Evolutionary conservation across 257 asterid species (phyloP).

Genomic region (Jacaranda mimosifolia): DNA sequence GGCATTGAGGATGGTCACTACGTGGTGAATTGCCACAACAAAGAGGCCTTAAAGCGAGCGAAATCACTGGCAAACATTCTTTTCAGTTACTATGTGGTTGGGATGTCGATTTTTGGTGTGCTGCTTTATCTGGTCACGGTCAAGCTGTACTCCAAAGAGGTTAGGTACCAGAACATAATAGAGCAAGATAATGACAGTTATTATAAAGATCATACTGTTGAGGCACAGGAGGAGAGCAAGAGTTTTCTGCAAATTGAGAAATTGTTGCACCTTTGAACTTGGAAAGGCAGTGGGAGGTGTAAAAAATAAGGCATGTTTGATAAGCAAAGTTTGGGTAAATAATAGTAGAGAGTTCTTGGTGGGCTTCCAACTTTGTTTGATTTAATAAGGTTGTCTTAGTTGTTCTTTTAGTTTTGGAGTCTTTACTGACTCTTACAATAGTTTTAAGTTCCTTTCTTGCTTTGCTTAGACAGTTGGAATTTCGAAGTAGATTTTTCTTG

Average conservation of each 20-base stretch:
- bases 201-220: background rate
- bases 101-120: conserved; percentile 41
- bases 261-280: conserved; percentile 14
- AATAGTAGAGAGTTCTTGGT: no score
- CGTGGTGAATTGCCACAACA: background rate
- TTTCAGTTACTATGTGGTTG: conserved; percentile 57
- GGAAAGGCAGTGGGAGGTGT: conserved; percentile 1
- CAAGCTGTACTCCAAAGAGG: conserved; percentile 40
- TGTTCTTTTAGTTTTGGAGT: no score
- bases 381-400: no score
- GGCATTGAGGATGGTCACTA: background rate
- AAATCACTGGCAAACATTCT: conserved; percentile 56
- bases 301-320: no score
- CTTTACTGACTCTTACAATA: no score
- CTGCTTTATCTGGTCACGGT: conserved; percentile 37
- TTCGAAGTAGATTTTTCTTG: no score
- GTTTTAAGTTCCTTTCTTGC: no score
- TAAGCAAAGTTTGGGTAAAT: no score
- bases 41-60: conserved; percentile 52
- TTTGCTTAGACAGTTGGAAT: no score
- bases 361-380: no score
- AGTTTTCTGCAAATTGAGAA: conserved; percentile 7
- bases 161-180: conserved; percentile 38
- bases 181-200: background rate
- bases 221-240: conserved; percentile 11